Base-by-base conservation (phyloP, 2,329 filamentous ascomycete genomes). In the Parastagonospora avenae region DNA sequence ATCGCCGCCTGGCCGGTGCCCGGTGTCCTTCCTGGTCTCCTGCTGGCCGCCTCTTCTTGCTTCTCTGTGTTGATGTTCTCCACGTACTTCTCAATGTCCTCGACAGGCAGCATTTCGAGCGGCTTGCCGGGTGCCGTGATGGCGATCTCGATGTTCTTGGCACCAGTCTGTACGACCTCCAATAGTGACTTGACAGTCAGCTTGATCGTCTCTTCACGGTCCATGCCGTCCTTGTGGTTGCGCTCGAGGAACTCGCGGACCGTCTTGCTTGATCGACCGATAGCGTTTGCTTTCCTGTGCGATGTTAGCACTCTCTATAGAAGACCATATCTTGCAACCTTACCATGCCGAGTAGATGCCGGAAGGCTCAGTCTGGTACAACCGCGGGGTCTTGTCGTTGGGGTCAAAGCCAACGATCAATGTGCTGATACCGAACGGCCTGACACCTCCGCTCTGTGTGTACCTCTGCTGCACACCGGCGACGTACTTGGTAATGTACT, bases 1-100 rank as follows among this genome's bases (percentile, higher is more conserved):
- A 94, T 91, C 37, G 90, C 84, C 14, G 90, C 86, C 62, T 79
- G 86, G 40, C 86, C 87, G 42, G 83, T 85, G 50, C 86, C 87
- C n/a, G 86, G 83, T 55, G 85, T 84, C 64, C 63, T 74, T 39
- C 78, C 78, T 14, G 72, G 74, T 38, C 96, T 95, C 88, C 96
- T 96, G 84, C 92, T 96, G 35, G 91, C 91, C 19, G 93, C 93
- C 81, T 99, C 94, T 77, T 97, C 94, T 74, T 96, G 92, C 85
- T 99, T 99, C 84, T 99, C 95, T 68, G 92, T 90, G 82, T 99
- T 96, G 76, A 99, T 99, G 77, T 86, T 94, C 86, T 97, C 97
- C 71, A 99, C 95, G 71, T 96, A 97, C 65, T 85, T 85, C 82
- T 99, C 94, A 70, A 99, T 99, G 70, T 96, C 91, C 75, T 97